Conservation (phyloP, 2,329 filamentous ascomycete genomes). For the Pseudofabraea citricarpa region DNA sequence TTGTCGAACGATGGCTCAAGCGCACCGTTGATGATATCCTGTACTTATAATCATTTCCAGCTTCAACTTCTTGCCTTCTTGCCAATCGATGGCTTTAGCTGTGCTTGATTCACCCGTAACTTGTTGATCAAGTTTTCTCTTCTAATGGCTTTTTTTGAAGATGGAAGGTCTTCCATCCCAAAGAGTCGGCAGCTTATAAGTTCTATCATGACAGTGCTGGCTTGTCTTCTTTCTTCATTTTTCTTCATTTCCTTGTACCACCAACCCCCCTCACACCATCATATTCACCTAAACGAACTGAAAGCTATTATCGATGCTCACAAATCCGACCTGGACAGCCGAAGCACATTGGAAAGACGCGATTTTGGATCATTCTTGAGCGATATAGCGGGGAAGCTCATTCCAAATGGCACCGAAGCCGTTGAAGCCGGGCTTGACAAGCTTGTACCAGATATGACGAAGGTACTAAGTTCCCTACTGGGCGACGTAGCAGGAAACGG, state of each 20-base stretch:
- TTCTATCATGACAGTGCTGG: no score
- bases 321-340: neutral
- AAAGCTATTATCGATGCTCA: neutral
- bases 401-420: no score
- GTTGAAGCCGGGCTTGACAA: neutral
- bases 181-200: no score
- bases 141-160: neutral
- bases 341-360: neutral
- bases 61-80: neutral
- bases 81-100: neutral
- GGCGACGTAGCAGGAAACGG: neutral
- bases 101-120: neutral
- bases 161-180: conserved; percentile 1
- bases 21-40: neutral
- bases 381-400: no score
- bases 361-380: neutral
- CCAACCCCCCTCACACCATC: neutral
- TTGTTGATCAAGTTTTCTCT: conserved; percentile 1
- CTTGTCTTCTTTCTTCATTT: neutral
- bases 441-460: neutral
- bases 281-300: neutral
- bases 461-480: neutral
- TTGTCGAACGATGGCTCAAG: neutral
- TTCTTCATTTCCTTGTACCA: neutral
- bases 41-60: neutral